A percentile compares a stretch with the other conserved stretches of the same genome.
Evolutionary conservation across 805 yeast genomes (phyloP).

Genomic region (Yarrowia porcina): DNA sequence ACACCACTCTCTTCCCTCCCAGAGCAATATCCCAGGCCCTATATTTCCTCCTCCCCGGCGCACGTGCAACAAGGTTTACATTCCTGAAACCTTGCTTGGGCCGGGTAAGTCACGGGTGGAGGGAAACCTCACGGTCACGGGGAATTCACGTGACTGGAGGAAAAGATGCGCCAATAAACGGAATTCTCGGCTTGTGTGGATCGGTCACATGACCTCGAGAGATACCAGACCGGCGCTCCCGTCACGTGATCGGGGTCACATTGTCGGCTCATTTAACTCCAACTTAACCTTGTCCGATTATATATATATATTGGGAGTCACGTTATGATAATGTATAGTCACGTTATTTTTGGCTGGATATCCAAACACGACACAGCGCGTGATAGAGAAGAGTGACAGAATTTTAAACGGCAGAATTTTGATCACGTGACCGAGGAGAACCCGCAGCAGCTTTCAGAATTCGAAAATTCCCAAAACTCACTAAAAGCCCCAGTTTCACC

Average conservation of each 20-base stretch:
- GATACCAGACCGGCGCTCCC: too few relatives aligned
- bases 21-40: too few relatives aligned
- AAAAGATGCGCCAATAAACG: neutral
- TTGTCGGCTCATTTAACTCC: constrained; percentile 19
- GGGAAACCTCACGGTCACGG: neutral
- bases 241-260: constrained; percentile 12
- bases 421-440: neutral
- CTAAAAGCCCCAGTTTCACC: neutral
- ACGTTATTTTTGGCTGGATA: neutral
- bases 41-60: neutral
- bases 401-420: neutral
- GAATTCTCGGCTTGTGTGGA: too few relatives aligned
- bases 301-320: constrained; percentile 24
- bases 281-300: constrained; percentile 6
- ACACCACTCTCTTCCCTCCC: too few relatives aligned
- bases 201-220: neutral
- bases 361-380: neutral
- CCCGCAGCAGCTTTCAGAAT: neutral
- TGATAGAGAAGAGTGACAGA: neutral
- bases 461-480: neutral
- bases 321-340: constrained; percentile 23
- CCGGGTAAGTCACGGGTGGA: constrained; percentile 11
- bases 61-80: constrained; percentile 2
- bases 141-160: neutral
- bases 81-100: neutral